These are phyloP conservation scores for Pythium brassicae DNA, from an alignment of 352 stramenopile genomes.

Conservation along the genomic window DNA sequence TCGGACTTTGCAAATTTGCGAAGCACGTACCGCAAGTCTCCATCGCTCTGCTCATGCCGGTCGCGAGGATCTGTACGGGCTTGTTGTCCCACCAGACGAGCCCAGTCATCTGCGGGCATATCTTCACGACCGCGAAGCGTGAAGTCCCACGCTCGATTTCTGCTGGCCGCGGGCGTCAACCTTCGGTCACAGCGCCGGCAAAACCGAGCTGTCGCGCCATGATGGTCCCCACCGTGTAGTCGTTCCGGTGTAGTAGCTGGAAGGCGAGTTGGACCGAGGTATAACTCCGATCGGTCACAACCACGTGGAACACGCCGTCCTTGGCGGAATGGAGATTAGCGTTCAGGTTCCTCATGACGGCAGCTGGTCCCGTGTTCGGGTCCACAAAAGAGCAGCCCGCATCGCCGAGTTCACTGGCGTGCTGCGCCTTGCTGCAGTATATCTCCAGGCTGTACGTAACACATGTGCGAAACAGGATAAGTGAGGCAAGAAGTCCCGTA, in stretches of 20 bases:
- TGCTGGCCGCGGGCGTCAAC: no score
- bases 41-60: not conserved
- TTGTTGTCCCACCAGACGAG: constrained; percentile 2
- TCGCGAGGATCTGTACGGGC: not conserved
- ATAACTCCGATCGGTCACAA: constrained; percentile 1
- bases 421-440: not conserved
- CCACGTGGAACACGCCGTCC: not conserved
- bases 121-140: not conserved
- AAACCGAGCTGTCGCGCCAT: not conserved
- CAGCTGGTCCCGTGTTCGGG: no score
- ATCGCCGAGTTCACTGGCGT: not conserved
- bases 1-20: no score
- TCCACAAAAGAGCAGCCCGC: no score
- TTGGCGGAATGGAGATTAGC: not conserved
- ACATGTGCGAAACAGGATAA: not conserved
- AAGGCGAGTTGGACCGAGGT: not conserved
- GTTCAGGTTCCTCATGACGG: not conserved
- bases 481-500: not conserved
- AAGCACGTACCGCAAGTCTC: not conserved
- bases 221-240: not conserved
- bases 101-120: not conserved
- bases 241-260: not conserved
- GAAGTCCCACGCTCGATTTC: no score
- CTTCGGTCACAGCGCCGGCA: not conserved
- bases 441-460: not conserved